phyloP scores from a whole-genome alignment of 257 asterid species.

The Solanum bukasovii region DNA sequence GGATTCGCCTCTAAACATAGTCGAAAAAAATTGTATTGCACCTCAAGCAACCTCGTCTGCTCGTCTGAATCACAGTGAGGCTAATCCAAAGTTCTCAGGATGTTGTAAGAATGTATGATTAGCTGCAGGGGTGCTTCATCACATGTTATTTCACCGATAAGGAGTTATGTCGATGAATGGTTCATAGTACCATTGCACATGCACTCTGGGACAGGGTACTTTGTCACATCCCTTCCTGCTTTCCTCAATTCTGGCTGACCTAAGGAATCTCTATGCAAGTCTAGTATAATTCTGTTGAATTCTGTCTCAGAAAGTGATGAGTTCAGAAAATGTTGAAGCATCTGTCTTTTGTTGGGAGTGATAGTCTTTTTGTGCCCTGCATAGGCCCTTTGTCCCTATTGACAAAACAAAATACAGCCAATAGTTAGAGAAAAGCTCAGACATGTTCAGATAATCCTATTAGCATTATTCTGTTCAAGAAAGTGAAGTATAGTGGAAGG shows the following conservation, averaged over 20 bases:
- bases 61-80: not conserved
- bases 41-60: not conserved
- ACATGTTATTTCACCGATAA: not conserved
- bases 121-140: not conserved
- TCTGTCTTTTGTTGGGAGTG: conserved; percentile 86
- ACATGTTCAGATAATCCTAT: not conserved
- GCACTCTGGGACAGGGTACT: conserved; percentile 85
- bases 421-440: not conserved
- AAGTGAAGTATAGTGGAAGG: not conserved
- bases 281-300: conserved; percentile 46
- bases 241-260: conserved; percentile 86
- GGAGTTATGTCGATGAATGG: conserved; percentile 10
- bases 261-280: conserved; percentile 62
- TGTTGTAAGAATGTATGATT: not conserved
- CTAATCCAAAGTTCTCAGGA: not conserved
- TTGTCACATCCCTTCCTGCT: conserved; percentile 69
- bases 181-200: conserved; percentile 55
- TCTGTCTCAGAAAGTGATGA: conserved; percentile 51
- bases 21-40: not conserved
- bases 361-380: conserved; percentile 88
- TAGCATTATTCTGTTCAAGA: not conserved
- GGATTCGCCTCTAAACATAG: not conserved
- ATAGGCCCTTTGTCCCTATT: conserved; percentile 84
- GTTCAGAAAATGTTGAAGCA: conserved; percentile 66
- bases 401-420: not conserved